These are phyloP conservation scores for Tolypocladium sp. DNA, from an alignment of 2,329 filamentous ascomycete genomes.

Conservation along the genomic window DNA sequence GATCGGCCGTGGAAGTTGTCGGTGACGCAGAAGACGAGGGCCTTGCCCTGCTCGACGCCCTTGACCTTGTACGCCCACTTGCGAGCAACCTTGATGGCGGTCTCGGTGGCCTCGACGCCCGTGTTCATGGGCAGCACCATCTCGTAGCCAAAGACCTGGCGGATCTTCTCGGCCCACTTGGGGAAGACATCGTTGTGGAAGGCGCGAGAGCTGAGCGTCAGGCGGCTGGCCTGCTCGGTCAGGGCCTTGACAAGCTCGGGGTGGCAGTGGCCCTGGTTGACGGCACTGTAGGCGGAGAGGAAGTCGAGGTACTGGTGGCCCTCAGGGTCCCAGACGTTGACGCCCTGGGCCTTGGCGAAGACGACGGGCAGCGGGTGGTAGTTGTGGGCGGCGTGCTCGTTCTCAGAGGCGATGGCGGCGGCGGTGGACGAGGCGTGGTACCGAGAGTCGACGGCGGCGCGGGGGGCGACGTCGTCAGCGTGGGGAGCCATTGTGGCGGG, in stretches of 20 bases:
- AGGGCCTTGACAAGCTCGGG: constrained; percentile 89
- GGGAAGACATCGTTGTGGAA: constrained; percentile 99
- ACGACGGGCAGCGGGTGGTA: constrained; percentile 96
- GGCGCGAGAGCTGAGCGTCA: constrained; percentile 87
- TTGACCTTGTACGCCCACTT: constrained; percentile 99
- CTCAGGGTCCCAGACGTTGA: constrained; percentile 94
- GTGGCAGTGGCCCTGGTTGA: constrained; percentile 98
- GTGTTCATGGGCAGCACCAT: constrained; percentile 99
- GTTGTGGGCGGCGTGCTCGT: constrained; percentile 89
- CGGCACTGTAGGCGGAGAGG: constrained; percentile 92
- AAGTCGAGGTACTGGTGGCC: constrained; percentile 95
- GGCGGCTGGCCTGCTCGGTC: constrained; percentile 75
- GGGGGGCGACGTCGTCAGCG: constrained; percentile 32
- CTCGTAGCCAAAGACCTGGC: constrained; percentile 83
- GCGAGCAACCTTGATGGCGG: constrained; percentile 87
- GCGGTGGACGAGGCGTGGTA: constrained; percentile 73
- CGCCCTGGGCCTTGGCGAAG: constrained; percentile 76
- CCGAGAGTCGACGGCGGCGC: constrained; percentile 23
- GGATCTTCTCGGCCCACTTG: constrained; percentile 87
- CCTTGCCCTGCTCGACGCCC: constrained; percentile 75
- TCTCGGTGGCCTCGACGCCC: constrained; percentile 92
- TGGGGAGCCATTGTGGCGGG: constrained; percentile 47
- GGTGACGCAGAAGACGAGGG: constrained; percentile 71
- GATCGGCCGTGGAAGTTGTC: constrained; percentile 98
- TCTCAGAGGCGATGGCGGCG: constrained; percentile 71